Evolutionary conservation across 2,329 filamentous ascomycete genomes (phyloP).

Genomic region (Xylariales sp.): DNA sequence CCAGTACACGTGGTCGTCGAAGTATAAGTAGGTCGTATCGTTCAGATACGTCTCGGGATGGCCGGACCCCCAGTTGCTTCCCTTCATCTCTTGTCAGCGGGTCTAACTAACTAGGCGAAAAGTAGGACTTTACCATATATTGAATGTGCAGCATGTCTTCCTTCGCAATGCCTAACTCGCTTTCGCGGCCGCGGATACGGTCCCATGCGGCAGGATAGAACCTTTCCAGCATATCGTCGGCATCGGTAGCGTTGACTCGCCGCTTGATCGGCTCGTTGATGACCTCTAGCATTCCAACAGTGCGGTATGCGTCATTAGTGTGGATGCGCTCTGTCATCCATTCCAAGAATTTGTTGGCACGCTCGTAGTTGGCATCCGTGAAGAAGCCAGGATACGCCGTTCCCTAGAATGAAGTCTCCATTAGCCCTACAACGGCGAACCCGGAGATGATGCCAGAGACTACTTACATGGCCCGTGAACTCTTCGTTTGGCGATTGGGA

Average conservation of each 20-base stretch:
- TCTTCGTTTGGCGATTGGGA: slow-evolving; percentile 56
- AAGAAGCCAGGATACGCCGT: slow-evolving; percentile 58
- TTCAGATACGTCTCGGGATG: slow-evolving; percentile 57
- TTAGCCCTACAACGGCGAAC: background rate
- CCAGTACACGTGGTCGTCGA: slow-evolving; percentile 47
- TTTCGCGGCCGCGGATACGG: slow-evolving; percentile 59
- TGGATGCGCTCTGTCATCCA: slow-evolving; percentile 62
- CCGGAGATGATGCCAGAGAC: background rate
- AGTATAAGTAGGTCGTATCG: slow-evolving; percentile 52
- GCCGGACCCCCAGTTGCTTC: slow-evolving; percentile 60
- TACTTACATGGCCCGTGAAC: slow-evolving; percentile 54
- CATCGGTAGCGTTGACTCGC: slow-evolving; percentile 45
- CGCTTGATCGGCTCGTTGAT: slow-evolving; percentile 61
- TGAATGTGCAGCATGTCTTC: slow-evolving; percentile 59
- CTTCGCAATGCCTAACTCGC: slow-evolving; percentile 51
- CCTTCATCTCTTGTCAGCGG: slow-evolving; percentile 25
- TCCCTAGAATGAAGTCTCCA: background rate
- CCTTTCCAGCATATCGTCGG: slow-evolving; percentile 50
- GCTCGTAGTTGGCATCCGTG: slow-evolving; percentile 60
- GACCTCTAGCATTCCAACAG: slow-evolving; percentile 63
- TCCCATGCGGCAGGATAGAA: slow-evolving; percentile 60
- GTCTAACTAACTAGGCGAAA: background rate
- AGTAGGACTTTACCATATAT: slow-evolving; percentile 42
- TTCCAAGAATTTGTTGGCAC: slow-evolving; percentile 59
- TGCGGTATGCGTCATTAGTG: slow-evolving; percentile 55